These are phyloP conservation scores for Lactifluus hygrophoroides DNA, from an alignment of 768 basidiomycete species.

Conservation along the genomic window DNA sequence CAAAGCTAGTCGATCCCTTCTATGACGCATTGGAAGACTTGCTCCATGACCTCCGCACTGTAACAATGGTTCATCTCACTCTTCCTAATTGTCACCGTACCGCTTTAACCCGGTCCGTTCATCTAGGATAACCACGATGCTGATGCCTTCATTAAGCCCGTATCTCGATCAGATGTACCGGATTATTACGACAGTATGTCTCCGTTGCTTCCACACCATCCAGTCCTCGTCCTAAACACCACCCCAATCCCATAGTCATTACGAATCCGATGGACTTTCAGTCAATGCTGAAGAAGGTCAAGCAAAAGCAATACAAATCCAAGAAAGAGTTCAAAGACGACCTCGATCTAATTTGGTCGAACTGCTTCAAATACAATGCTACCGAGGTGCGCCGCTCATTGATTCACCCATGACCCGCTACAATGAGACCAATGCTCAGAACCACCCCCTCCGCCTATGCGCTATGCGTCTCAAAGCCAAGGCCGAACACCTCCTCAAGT, in stretches of 20 bases:
- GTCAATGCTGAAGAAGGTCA: conserved; percentile 90
- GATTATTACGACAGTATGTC: conserved; percentile 86
- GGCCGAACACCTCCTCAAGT: conserved; percentile 76
- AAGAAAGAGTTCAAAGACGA: conserved; percentile 93
- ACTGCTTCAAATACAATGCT: conserved; percentile 89
- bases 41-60: conserved; percentile 73
- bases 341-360: conserved; percentile 93
- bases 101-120: conserved; percentile 18
- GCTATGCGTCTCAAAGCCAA: conserved; percentile 76
- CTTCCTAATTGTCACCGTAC: conserved; percentile 26
- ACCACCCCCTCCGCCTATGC: conserved; percentile 79
- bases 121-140: conserved; percentile 78
- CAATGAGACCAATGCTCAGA: conserved; percentile 34
- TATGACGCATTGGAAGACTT: conserved; percentile 91
- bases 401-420: not conserved
- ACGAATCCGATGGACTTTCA: conserved; percentile 92
- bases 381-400: conserved; percentile 56
- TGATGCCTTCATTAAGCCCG: conserved; percentile 89
- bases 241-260: conserved; percentile 53
- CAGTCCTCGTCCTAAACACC: not conserved
- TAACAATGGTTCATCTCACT: conserved; percentile 47
- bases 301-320: conserved; percentile 83
- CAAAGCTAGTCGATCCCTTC: conserved; percentile 78
- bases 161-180: conserved; percentile 80
- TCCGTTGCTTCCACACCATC: not conserved